These are phyloP conservation scores for Pseudocercospora macadamiae DNA, from an alignment of 2,329 filamentous ascomycete species.

Conservation along the genomic window DNA sequence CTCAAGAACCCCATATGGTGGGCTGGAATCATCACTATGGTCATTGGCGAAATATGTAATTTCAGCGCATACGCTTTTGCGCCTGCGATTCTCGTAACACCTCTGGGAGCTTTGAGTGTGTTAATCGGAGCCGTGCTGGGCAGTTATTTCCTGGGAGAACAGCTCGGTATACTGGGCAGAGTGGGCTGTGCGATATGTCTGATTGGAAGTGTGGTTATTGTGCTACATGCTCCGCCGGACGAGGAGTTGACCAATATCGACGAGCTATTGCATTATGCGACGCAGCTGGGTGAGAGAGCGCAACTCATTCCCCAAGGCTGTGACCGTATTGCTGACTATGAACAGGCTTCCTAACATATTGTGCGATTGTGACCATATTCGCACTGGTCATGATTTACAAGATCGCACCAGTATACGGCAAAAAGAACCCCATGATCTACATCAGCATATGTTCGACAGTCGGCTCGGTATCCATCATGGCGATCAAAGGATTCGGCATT, in stretches of 20 bases:
- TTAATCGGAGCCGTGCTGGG: constrained; percentile 91
- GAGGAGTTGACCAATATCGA: constrained; percentile 89
- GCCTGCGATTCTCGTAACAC: constrained; percentile 96
- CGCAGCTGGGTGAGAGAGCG: constrained; percentile 75
- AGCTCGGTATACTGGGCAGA: constrained; percentile 86
- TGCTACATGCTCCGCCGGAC: constrained; percentile 93
- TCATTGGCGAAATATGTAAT: constrained; percentile 91
- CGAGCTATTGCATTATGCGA: constrained; percentile 85
- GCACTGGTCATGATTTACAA: constrained; percentile 95
- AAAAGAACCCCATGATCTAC: constrained; percentile 93
- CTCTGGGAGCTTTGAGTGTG: constrained; percentile 89
- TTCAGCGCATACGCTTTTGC: constrained; percentile 98
- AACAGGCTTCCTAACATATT: constrained; percentile 87
- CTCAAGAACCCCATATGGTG: constrained; percentile 96
- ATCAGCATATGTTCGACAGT: constrained; percentile 97
- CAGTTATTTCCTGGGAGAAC: constrained; percentile 90
- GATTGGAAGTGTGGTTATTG: constrained; percentile 94
- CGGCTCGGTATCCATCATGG: constrained; percentile 97
- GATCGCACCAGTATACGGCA: constrained; percentile 84
- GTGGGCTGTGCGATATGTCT: constrained; percentile 95
- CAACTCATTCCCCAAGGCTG: background rate
- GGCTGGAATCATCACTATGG: constrained; percentile 89
- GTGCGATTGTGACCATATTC: constrained; percentile 76
- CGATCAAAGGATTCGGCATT: constrained; percentile 97
- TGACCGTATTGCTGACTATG: constrained; percentile 10